These are phyloP conservation scores for Bruguiera gymnorhiza DNA, from an alignment of 345 rosid species.

Conservation along the genomic window DNA sequence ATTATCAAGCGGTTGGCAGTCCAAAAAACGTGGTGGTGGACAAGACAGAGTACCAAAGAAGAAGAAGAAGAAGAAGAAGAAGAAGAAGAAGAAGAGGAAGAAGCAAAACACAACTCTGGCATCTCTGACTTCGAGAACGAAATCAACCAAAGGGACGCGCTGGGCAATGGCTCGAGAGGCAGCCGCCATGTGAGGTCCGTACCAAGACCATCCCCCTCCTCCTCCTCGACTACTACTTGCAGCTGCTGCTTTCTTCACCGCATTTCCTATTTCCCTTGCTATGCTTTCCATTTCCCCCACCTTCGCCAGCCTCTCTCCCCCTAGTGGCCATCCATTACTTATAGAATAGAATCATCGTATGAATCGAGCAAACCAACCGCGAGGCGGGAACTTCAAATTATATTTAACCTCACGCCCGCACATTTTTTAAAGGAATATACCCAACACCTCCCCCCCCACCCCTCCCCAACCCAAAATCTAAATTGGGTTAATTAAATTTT, in stretches of 20 bases:
- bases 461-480: no score
- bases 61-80: not conserved
- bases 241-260: constrained; percentile 36
- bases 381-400: no score
- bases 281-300: constrained; percentile 13
- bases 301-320: not conserved
- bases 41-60: not conserved
- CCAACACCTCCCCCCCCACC: no score
- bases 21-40: no score
- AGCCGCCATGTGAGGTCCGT: constrained; percentile 72
- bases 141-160: constrained; percentile 60
- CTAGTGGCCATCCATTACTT: no score
- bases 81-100: not conserved
- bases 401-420: no score
- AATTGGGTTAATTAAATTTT: no score
- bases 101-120: constrained; percentile 48
- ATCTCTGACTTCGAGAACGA: constrained; percentile 66
- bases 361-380: no score
- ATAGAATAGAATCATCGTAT: no score
- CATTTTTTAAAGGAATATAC: no score
- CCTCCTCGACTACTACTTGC: not conserved
- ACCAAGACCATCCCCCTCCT: constrained; percentile 44
- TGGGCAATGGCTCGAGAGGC: constrained; percentile 57
- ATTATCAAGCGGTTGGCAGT: constrained; percentile 34
- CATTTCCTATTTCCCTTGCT: constrained; percentile 45